Conservation (phyloP, 805 yeast species). For the Wickerhamiella nectarea region DNA sequence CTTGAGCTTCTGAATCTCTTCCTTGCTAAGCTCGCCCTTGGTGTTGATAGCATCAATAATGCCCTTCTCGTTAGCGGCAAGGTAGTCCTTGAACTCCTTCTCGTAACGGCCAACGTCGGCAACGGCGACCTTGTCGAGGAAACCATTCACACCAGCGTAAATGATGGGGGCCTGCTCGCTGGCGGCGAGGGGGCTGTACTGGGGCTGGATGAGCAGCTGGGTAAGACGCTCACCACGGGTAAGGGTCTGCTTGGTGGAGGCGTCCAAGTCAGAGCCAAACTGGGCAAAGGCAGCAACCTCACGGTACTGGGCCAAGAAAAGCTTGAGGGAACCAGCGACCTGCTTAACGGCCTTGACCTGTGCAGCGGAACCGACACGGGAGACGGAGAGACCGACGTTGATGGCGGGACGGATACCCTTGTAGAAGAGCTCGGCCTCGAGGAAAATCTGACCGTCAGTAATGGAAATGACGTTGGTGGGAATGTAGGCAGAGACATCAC, state of each 20-base stretch:
- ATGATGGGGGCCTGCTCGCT: conserved; percentile 98
- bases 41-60: conserved; percentile 72
- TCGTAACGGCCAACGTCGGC: conserved; percentile 84
- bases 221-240: conserved; percentile 99
- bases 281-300: conserved; percentile 99
- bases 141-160: conserved; percentile 99
- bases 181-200: conserved; percentile 91
- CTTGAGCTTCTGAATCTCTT: conserved; percentile 74
- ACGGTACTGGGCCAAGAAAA: conserved; percentile 99
- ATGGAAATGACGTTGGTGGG: conserved; percentile 97
- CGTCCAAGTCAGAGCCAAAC: conserved; percentile 99
- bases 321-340: conserved; percentile 99
- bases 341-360: conserved; percentile 99
- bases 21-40: conserved; percentile 84
- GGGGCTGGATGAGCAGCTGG: conserved; percentile 95
- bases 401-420: conserved; percentile 99
- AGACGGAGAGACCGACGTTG: conserved; percentile 98
- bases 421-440: conserved; percentile 99
- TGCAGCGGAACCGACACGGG: conserved; percentile 99
- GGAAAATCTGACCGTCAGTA: conserved; percentile 96
- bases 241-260: conserved; percentile 98
- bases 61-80: conserved; percentile 79
- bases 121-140: conserved; percentile 74
- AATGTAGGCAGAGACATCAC: conserved; percentile 96
- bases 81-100: conserved; percentile 79